phyloP scores from a whole-genome alignment of 371 early-diverging fungal species.

The Phascolomyces articulosus region DNA sequence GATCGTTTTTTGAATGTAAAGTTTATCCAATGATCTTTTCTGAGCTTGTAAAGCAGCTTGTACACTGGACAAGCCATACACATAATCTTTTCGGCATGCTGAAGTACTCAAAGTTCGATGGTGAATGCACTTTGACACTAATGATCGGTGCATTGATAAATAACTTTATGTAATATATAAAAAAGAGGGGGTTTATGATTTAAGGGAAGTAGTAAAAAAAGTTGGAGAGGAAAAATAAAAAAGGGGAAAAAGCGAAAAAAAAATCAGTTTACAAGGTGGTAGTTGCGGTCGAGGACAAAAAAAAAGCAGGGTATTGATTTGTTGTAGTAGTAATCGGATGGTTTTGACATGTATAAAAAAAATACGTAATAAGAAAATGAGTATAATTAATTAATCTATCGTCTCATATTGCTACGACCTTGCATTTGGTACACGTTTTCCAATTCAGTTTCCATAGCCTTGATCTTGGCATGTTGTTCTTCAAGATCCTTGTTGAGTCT shows the following conservation, averaged over 20 bases:
- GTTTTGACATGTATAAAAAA: too few species aligned
- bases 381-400: background rate
- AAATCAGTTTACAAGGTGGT: background rate
- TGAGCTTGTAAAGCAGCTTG: constrained; percentile 17
- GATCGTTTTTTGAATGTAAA: constrained; percentile 16
- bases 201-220: too few species aligned
- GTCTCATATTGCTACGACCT: constrained; percentile 11
- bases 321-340: background rate
- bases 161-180: background rate
- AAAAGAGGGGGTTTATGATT: too few species aligned
- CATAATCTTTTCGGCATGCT: constrained; percentile 8
- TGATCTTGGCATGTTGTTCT: constrained; percentile 90
- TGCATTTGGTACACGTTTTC: constrained; percentile 42
- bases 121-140: background rate
- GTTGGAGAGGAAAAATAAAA: background rate
- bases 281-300: too few species aligned
- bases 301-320: background rate
- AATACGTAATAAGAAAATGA: background rate
- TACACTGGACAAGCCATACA: constrained; percentile 26
- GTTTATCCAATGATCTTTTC: constrained; percentile 10
- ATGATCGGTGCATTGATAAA: background rate
- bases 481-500: constrained; percentile 97
- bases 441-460: constrained; percentile 87
- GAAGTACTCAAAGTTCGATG: background rate
- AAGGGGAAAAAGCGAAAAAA: background rate